Evolutionary conservation across 1,284 basidiomycete genomes (phyloP), one percentile per base, ranked within the genome.

Genomic region (Naganishia cerealis): DNA sequence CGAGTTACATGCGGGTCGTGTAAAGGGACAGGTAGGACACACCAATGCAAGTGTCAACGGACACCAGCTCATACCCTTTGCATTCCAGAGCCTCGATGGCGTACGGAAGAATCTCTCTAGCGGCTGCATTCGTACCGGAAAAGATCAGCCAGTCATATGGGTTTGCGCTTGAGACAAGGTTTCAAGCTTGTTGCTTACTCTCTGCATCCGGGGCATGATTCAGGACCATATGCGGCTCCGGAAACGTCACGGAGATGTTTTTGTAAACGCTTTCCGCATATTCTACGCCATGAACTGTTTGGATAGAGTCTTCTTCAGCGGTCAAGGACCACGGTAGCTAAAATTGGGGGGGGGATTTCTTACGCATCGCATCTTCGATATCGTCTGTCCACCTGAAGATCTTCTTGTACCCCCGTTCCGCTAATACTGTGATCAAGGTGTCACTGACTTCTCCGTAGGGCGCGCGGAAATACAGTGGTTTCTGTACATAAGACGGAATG

Each of bases 381-480:
- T 79, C 78, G 15, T 78, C 73, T 21, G 72, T 70, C 79, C 80
- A 81, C 6, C 80, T 66, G 75, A 79, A 75, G 40, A 76, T 69
- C 73, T 79, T 80, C 71, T 75, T 77, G 76, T 81, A 81, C 0
- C 79, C 79, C 29, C 85, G 81, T 40, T 78, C 70, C 29, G 67
- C 70, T 43, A 85, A 80, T 8, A 83, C 84, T 43, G 81, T 73
- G 21, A 82, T 77, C 8, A 85, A 85, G 7, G 79, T 74, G 71
- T 85, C 76, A 73, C 86, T 85, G 76, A 83, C 83, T 67, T 59
- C 85, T 84, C 62, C 62, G 43, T 48, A 65, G 3, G 62, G 62
- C 0, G 62, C 50, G n/a, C 62, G 50, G 52, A 65, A 65, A 52
- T 65, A 65, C 40, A 54, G 29, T 9, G 62, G 62, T 39, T 55